phyloP scores from a whole-genome alignment of 2,329 filamentous ascomycete genomes.

The Neurospora sp. region DNA sequence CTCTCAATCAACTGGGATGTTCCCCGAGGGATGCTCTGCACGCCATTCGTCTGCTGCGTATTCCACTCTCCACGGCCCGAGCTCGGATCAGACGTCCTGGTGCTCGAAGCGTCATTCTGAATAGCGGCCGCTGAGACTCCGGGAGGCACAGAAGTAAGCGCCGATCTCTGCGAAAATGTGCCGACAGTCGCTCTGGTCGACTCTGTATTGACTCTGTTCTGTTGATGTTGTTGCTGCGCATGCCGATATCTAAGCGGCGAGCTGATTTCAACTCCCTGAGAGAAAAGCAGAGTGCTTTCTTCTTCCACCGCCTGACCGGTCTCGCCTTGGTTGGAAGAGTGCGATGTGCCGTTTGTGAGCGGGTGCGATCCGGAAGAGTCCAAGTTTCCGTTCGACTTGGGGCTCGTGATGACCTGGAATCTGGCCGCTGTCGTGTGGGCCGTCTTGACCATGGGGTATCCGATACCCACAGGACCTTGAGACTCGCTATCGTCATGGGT shows the following conservation, averaged over 20 bases:
- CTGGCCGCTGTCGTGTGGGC: constrained; percentile 39
- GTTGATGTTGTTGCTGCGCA: constrained; percentile 19
- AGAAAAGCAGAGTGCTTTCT: constrained; percentile 35
- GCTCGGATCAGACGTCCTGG: constrained; percentile 69
- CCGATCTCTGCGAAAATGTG: constrained; percentile 55
- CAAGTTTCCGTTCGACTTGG: constrained; percentile 50
- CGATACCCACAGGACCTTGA: constrained; percentile 48
- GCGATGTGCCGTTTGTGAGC: constrained; percentile 47
- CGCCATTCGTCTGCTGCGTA: constrained; percentile 64
- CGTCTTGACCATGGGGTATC: constrained; percentile 50
- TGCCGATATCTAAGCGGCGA: constrained; percentile 36
- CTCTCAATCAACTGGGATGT: constrained; percentile 41
- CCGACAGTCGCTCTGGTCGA: constrained; percentile 31
- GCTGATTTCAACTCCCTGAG: constrained; percentile 31
- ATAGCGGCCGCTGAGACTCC: constrained; percentile 49
- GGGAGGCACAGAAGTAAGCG: constrained; percentile 45
- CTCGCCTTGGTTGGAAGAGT: constrained; percentile 36
- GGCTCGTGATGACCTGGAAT: constrained; percentile 46
- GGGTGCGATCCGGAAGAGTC: constrained; percentile 28
- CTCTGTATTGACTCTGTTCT: constrained; percentile 22
- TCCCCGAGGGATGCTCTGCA: constrained; percentile 37
- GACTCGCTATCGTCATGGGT: constrained; percentile 42
- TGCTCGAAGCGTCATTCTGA: constrained; percentile 83
- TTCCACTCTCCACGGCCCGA: constrained; percentile 53
- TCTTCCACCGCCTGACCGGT: constrained; percentile 56